phyloP scores from a whole-genome alignment of 148 eudicot genomes.

The Cornus suecica region DNA sequence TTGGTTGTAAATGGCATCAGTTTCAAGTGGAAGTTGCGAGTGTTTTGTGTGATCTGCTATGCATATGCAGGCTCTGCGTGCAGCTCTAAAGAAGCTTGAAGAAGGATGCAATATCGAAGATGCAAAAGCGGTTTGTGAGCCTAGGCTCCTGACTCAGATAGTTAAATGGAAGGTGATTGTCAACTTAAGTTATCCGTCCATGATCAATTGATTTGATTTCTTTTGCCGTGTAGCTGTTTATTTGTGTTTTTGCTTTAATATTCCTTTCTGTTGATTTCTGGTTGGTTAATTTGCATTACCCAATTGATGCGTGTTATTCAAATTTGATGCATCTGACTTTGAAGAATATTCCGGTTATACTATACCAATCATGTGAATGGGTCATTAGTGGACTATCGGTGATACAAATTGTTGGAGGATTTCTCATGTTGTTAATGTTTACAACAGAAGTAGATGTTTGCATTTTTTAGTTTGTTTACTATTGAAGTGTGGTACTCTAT shows the following conservation, averaged over 20 bases:
- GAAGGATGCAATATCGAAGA: conserved; percentile 64
- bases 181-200: neutral
- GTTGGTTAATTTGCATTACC: too few relatives aligned
- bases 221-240: too few relatives aligned
- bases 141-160: conserved; percentile 52
- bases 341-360: neutral
- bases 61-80: conserved; percentile 66
- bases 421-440: too few relatives aligned
- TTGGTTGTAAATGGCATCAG: neutral
- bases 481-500: neutral
- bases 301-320: too few relatives aligned
- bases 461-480: neutral
- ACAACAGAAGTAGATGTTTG: neutral
- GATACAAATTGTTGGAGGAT: neutral
- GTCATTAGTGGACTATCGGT: neutral
- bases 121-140: conserved; percentile 69
- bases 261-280: too few relatives aligned
- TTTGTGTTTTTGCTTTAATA: too few relatives aligned
- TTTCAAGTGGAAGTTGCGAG: too few relatives aligned
- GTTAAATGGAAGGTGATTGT: conserved; percentile 70
- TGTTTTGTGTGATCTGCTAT: too few relatives aligned
- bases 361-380: neutral
- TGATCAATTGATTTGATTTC: neutral
- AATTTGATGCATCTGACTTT: neutral
- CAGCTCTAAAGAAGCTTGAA: conserved; percentile 59